phyloP scores from a whole-genome alignment of 331 rosid genomes.

The Cydonia oblonga region DNA sequence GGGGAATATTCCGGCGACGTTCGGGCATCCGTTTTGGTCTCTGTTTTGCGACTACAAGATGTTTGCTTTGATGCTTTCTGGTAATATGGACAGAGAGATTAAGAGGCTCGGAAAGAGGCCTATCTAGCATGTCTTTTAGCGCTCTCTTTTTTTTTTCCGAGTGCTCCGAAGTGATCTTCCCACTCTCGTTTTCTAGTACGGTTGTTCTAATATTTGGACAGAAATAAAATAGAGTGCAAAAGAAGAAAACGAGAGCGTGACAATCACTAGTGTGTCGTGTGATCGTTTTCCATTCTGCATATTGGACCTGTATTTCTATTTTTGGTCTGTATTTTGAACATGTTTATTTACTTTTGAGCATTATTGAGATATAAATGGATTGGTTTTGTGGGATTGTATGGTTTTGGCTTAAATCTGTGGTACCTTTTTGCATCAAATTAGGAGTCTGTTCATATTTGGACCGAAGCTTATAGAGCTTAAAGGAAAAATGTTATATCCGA shows the following conservation, averaged over 20 bases:
- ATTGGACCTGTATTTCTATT: background rate
- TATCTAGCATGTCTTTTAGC: conserved; percentile 45
- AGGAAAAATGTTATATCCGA: no score
- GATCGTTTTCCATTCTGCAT: background rate
- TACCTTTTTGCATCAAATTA: background rate
- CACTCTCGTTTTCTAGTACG: background rate
- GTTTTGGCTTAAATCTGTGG: background rate
- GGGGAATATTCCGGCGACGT: conserved; percentile 73
- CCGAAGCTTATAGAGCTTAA: no score
- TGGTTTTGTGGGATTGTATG: background rate
- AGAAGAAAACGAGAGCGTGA: background rate
- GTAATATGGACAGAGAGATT: conserved; percentile 93
- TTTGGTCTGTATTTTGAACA: background rate
- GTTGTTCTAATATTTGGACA: no score
- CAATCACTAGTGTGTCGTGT: background rate
- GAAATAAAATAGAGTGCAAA: no score
- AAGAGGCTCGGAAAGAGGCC: conserved; percentile 66
- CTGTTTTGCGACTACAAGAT: conserved; percentile 75
- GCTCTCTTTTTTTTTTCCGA: background rate
- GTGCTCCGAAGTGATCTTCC: background rate
- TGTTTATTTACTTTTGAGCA: background rate
- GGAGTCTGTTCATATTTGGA: background rate
- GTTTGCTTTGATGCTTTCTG: conserved; percentile 90
- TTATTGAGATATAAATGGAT: background rate
- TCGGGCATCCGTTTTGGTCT: conserved; percentile 95